Evolutionary conservation across 202 grass and related monocot genomes (phyloP).

Genomic region (Hordeum pubiflorum): DNA sequence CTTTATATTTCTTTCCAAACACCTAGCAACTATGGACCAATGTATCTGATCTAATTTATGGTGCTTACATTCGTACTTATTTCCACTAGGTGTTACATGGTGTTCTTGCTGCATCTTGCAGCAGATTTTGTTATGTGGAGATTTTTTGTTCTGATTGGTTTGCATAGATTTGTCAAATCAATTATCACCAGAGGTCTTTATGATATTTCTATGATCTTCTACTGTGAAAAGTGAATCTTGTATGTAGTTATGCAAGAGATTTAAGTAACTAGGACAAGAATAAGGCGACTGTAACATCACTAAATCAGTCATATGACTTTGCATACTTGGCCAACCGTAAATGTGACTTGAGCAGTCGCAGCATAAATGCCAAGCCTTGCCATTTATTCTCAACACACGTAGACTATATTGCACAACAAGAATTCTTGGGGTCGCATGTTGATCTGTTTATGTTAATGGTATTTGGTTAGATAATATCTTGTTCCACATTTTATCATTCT

Average conservation of each 20-base stretch:
- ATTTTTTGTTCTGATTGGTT: not conserved
- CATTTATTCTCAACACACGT: not conserved
- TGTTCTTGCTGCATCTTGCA: not conserved
- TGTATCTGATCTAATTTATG: no score
- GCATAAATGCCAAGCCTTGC: not conserved
- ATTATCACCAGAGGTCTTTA: not conserved
- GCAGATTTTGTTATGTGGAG: no score
- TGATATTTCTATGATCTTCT: not conserved
- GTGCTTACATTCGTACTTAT: not conserved
- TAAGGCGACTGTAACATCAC: not conserved
- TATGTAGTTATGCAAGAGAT: not conserved
- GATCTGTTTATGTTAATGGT: not conserved
- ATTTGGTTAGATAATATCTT: no score
- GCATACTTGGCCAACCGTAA: not conserved
- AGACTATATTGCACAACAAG: not conserved
- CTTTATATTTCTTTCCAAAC: no score
- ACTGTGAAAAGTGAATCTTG: not conserved
- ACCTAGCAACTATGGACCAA: no score
- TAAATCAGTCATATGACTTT: not conserved
- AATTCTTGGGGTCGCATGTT: not conserved
- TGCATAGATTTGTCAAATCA: not conserved
- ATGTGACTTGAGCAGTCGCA: not conserved
- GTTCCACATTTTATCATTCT: no score
- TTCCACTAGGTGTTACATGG: no score
- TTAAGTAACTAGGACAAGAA: not conserved